Evolutionary conservation across 495 filamentous ascomycete species (phyloP).

Genomic region (Daldinia decipiens): DNA sequence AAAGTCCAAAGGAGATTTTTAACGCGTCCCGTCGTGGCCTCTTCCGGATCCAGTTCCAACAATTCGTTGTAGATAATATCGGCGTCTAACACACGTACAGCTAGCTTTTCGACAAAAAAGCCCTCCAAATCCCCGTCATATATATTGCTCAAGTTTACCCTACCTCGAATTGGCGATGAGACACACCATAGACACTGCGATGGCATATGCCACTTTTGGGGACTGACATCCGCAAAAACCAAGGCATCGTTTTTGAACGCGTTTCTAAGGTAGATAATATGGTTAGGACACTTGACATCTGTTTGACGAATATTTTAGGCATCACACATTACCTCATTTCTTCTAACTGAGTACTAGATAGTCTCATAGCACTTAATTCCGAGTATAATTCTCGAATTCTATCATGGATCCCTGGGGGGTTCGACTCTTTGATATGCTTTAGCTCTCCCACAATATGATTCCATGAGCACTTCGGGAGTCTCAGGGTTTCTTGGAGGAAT

Average conservation of each 20-base stretch:
- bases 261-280: conserved; percentile 27
- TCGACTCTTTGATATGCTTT: conserved; percentile 4
- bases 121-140: conserved; percentile 48
- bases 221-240: conserved; percentile 39
- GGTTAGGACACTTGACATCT: neutral
- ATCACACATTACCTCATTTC: conserved; percentile 14
- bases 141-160: conserved; percentile 45
- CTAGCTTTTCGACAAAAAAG: conserved; percentile 53
- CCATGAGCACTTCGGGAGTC: conserved; percentile 32
- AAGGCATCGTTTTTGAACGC: conserved; percentile 45
- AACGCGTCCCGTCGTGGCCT: conserved; percentile 38
- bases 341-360: too few species aligned
- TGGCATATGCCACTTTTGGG: conserved; percentile 46
- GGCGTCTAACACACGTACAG: conserved; percentile 47
- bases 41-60: conserved; percentile 23
- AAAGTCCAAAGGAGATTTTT: conserved; percentile 52
- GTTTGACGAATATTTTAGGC: neutral
- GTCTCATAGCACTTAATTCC: neutral
- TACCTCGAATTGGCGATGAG: conserved; percentile 51
- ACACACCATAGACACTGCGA: conserved; percentile 56
- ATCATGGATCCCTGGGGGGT: conserved; percentile 14
- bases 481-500: conserved; percentile 41
- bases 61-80: conserved; percentile 52
- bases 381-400: neutral
- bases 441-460: conserved; percentile 41